A percentile compares a stretch with the other conserved stretches of the same genome.
Conservation (phyloP, 495 filamentous ascomycete species). For the Cladorrhinum samala region DNA sequence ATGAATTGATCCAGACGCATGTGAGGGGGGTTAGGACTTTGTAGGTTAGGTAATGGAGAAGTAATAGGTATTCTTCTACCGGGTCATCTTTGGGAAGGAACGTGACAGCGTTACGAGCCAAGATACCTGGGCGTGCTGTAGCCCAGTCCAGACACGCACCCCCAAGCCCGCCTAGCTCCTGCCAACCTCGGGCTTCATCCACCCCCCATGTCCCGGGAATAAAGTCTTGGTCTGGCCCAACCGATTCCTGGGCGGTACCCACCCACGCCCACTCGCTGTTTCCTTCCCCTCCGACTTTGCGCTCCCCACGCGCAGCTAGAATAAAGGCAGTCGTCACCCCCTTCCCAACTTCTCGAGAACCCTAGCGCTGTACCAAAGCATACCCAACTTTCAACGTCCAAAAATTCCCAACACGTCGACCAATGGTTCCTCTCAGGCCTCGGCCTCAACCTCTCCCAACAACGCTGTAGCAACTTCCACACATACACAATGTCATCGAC, state of each 20-base stretch:
- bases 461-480: background rate
- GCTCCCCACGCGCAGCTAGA: background rate
- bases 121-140: background rate
- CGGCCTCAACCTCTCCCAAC: background rate
- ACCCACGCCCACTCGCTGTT: background rate
- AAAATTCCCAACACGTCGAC: background rate
- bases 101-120: background rate
- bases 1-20: no score
- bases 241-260: conserved; percentile 11
- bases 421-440: background rate
- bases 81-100: background rate
- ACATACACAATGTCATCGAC: conserved; percentile 29
- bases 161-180: background rate
- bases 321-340: conserved; percentile 1
- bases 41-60: no score
- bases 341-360: background rate
- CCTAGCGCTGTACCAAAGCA: background rate
- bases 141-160: background rate
- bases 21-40: no score
- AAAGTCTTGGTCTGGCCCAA: conserved; percentile 22
- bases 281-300: background rate
- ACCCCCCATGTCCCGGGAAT: background rate
- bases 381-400: background rate
- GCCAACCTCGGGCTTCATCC: background rate
- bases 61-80: background rate